Conservation (phyloP, 352 stramenopile species). For the Pythium scleroteichum region DNA sequence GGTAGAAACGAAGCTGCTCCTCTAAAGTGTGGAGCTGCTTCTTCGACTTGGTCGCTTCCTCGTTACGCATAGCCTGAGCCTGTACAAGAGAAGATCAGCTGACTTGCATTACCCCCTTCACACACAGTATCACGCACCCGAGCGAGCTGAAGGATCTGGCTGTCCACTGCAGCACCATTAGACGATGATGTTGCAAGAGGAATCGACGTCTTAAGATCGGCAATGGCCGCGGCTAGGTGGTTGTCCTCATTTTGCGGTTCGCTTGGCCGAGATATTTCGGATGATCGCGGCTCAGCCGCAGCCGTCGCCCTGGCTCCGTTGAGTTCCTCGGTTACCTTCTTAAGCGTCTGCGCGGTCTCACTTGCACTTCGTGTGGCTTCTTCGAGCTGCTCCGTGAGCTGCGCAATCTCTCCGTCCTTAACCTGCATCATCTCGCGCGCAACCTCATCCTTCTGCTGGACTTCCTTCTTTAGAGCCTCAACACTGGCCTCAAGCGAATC, state of each 20-base stretch:
- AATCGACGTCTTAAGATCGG: slow-evolving; percentile 45
- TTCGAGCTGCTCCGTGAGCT: slow-evolving; percentile 55
- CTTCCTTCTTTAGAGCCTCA: slow-evolving; percentile 35
- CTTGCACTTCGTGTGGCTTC: slow-evolving; percentile 33
- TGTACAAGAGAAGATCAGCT: no score
- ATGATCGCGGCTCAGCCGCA: neutral
- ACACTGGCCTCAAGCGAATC: slow-evolving; percentile 35
- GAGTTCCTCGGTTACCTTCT: slow-evolving; percentile 5
- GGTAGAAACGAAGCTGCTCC: slow-evolving; percentile 38
- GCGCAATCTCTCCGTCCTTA: slow-evolving; percentile 54
- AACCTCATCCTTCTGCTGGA: slow-evolving; percentile 38
- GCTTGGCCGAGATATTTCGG: no score
- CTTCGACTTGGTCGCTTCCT: slow-evolving; percentile 47
- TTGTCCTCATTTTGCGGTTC: no score
- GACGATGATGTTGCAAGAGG: slow-evolving; percentile 30
- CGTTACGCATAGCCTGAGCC: slow-evolving; percentile 32
- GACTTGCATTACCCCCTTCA: no score
- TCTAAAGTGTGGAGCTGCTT: slow-evolving; percentile 47
- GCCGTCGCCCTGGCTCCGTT: neutral
- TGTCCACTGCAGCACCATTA: slow-evolving; percentile 18
- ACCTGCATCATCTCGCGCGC: slow-evolving; percentile 44
- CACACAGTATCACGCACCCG: slow-evolving; percentile 25
- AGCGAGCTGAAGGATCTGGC: slow-evolving; percentile 33
- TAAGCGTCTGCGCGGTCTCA: slow-evolving; percentile 18
- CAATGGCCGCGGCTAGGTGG: slow-evolving; percentile 16